Evolutionary conservation across 768 basidiomycete genomes (phyloP).

Genomic region (Sistotremastrum suecicum): DNA sequence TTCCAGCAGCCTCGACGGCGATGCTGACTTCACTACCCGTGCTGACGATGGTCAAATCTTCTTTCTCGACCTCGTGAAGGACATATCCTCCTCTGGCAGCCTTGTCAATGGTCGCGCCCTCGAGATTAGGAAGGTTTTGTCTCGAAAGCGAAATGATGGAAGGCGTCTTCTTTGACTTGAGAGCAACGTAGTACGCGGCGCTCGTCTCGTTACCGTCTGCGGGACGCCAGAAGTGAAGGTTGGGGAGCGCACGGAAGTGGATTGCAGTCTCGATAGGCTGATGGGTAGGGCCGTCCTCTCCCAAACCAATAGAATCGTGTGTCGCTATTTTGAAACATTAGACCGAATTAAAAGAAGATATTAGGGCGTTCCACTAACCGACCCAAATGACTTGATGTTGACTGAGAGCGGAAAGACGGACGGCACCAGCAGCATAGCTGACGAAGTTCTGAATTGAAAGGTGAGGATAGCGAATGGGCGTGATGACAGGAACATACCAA

Average conservation of each 20-base stretch:
- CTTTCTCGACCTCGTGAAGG: slow-evolving; percentile 61
- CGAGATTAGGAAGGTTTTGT: slow-evolving; percentile 89
- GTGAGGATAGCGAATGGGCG: slow-evolving; percentile 5
- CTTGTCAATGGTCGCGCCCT: slow-evolving; percentile 72
- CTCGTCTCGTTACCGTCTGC: slow-evolving; percentile 98
- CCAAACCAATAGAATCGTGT: slow-evolving; percentile 83
- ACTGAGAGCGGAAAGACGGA: slow-evolving; percentile 80
- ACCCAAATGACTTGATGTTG: slow-evolving; percentile 90
- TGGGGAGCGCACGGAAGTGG: slow-evolving; percentile 80
- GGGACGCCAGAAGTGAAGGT: slow-evolving; percentile 85
- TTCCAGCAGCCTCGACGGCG: slow-evolving; percentile 72
- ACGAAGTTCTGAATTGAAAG: slow-evolving; percentile 60
- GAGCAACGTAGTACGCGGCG: slow-evolving; percentile 71
- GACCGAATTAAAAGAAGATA: neutral
- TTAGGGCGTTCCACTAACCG: slow-evolving; percentile 31
- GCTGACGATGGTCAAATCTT: slow-evolving; percentile 82
- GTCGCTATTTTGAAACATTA: slow-evolving; percentile 38
- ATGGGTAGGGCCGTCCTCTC: slow-evolving; percentile 89
- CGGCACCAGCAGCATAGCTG: slow-evolving; percentile 85
- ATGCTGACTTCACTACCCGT: slow-evolving; percentile 84
- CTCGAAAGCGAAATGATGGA: slow-evolving; percentile 74
- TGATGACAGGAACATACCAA: slow-evolving; percentile 33
- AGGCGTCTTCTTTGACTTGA: slow-evolving; percentile 63
- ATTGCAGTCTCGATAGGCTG: slow-evolving; percentile 86
- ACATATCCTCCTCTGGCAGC: slow-evolving; percentile 84